Evolutionary conservation across 371 early-diverging fungal genomes (phyloP), one percentile per base, ranked within the genome.

Genomic region (Rhizopus microsporus): DNA sequence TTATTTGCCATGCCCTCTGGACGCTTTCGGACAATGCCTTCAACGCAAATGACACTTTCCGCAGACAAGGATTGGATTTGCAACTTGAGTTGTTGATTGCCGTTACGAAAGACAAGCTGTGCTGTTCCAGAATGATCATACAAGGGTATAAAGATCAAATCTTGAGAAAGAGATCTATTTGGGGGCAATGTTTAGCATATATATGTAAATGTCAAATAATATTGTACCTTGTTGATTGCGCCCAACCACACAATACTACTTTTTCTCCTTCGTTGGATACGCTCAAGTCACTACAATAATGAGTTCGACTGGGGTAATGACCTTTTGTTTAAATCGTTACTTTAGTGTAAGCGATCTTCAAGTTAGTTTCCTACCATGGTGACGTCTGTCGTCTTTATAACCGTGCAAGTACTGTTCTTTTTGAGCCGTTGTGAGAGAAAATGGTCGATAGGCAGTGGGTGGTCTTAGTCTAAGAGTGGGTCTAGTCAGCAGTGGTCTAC

Each of bases 191-290:
- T 17, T 52, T 10, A 12, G 35, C 4, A 37, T 13, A 31, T 29
- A 23, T 13, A 17, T 40, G 29, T 40, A 7, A 44, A 12, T 53
- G 17, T n/a, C 8, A 51, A 32, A n/a, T 35, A 10, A 8, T 32
- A 7, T 17, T 46, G 9, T 71, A 84, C 86, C 88, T 82, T 33
- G 89, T 66, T 46, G 75, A 74, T 58, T 87, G 89, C 5, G 84
- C 85, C 93, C 93, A 92, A 12, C 93, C 93, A 62, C 83, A 83
- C 29, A 92, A 66, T 2, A 81, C 80, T 38, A 90, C 90, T 6
- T 63, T 64, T 59, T 88, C 73, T 9, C 86, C 88, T 38, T 83
- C 73, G 59, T 87, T 68, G 6, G 55, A 30, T 31, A 63, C 66
- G 29, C 72, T 65, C 23, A 92, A 65, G 7, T 87, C 80, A 13